These are phyloP conservation scores for Monascus ruber DNA, from an alignment of 2,329 filamentous ascomycete genomes.

Conservation along the genomic window DNA sequence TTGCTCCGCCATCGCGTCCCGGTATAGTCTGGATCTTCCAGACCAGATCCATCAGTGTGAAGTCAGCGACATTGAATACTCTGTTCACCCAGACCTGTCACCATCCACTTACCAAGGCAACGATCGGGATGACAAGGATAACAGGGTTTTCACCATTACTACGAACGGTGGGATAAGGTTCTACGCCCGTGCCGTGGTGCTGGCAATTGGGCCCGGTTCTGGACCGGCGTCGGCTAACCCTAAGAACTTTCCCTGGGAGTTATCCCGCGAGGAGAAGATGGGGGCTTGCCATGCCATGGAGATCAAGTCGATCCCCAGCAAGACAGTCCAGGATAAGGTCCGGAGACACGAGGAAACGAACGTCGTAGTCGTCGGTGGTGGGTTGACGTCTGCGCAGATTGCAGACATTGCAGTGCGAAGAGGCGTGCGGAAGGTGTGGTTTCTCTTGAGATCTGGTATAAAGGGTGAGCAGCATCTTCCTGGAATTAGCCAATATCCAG, in stretches of 20 bases:
- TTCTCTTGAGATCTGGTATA: slow-evolving; percentile 51
- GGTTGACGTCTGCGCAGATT: slow-evolving; percentile 64
- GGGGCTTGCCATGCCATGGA: slow-evolving; percentile 55
- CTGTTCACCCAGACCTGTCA: slow-evolving; percentile 33
- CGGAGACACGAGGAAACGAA: slow-evolving; percentile 42
- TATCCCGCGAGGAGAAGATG: slow-evolving; percentile 28
- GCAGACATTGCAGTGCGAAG: slow-evolving; percentile 53
- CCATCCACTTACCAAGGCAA: slow-evolving; percentile 9
- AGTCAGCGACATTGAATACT: slow-evolving; percentile 52
- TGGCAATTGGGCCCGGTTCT: slow-evolving; percentile 59
- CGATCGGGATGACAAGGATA: slow-evolving; percentile 2
- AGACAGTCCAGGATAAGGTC: slow-evolving; percentile 43
- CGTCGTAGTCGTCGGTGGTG: slow-evolving; percentile 61
- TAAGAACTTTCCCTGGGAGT: slow-evolving; percentile 38
- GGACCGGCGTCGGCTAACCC: slow-evolving; percentile 36
- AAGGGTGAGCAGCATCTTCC: slow-evolving; percentile 25
- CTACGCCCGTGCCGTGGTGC: slow-evolving; percentile 52
- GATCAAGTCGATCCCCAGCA: slow-evolving; percentile 47
- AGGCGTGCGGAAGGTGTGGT: slow-evolving; percentile 57
- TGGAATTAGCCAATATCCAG: neutral
- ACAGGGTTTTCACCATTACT: slow-evolving; percentile 54
- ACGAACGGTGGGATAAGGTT: slow-evolving; percentile 43
- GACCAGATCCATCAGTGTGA: slow-evolving; percentile 49
- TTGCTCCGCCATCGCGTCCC: slow-evolving; percentile 45
- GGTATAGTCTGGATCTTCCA: slow-evolving; percentile 45